A percentile compares a stretch with the other conserved stretches of the same genome.
Evolutionary conservation across 805 yeast genomes (phyloP).

Genomic region (Yamadazyma sp.): DNA sequence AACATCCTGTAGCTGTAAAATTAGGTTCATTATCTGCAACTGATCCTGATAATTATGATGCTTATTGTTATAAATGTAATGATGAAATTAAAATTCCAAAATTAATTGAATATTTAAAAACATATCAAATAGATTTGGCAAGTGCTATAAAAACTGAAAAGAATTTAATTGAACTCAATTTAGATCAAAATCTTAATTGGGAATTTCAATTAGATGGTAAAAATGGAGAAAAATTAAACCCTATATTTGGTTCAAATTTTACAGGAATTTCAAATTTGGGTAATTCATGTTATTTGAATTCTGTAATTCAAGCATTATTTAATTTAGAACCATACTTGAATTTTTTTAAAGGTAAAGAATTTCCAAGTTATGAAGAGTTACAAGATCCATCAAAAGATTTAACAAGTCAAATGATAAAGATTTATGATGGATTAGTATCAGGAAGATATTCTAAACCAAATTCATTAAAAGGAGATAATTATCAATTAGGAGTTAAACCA

Average conservation of each 20-base stretch:
- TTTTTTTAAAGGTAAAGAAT: conserved; percentile 34
- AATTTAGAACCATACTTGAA: conserved; percentile 36
- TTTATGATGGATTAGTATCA: conserved; percentile 74
- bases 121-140: conserved; percentile 65
- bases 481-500: conserved; percentile 78
- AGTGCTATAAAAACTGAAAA: conserved; percentile 74
- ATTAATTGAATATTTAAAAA: conserved; percentile 43
- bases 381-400: conserved; percentile 62
- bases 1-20: conserved; percentile 84
- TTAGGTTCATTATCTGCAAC: conserved; percentile 81
- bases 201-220: conserved; percentile 79
- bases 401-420: conserved; percentile 70
- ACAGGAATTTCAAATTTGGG: conserved; percentile 91
- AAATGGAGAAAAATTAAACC: conserved; percentile 60
- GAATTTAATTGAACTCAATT: conserved; percentile 80
- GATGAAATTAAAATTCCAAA: conserved; percentile 82
- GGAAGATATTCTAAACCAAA: conserved; percentile 71
- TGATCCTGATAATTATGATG: conserved; percentile 59
- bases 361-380: conserved; percentile 20
- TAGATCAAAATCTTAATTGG: conserved; percentile 92
- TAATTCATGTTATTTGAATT: conserved; percentile 86
- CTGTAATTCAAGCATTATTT: conserved; percentile 73
- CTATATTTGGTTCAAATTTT: conserved; percentile 70
- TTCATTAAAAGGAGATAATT: conserved; percentile 40
- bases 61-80: conserved; percentile 83